Base-by-base conservation (phyloP, 2,329 filamentous ascomycete species). In the Exophiala dermatitidis region DNA sequence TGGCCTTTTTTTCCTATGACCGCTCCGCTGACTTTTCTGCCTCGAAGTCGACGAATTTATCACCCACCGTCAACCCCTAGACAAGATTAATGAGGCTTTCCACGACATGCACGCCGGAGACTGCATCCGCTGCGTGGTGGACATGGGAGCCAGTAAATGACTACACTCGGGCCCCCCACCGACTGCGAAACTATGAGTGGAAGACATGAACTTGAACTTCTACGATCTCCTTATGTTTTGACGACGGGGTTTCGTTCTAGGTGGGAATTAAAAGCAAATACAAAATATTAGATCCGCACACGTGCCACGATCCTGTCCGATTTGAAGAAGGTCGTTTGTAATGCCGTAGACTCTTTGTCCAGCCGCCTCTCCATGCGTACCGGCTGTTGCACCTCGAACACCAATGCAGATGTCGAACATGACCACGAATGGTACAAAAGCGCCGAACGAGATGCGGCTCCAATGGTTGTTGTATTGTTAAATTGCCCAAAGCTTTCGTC, bases 41-140 rank as follows among this genome's bases (percentile, higher is more conserved):
- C 3, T 19, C 26, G 33, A 4, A 50, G 46, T 54, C 43, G 91
- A 97, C 69, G 93, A 98, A 77, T 97, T 97, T 77, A 97, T 98
- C 75, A 98, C 93, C 32, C 93, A 98, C 77, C 84, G 90, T 64
- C 88, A 95, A 76, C 80, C 79, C 3, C 77, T 98, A 42, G 74
- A 75, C 56, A 82, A 86, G 66, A 95, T 98, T 73, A 97, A 97
- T 78, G 76, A 79, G 48, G 91, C 90, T 19, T 98, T 95, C 67
- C 82, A 89, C 61, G 83, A 86, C 64, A 98, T 98, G 93, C 94
- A 96, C 79, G 80, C 83, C 56, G 93, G 93, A 54, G 90, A 97
- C 73, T 98, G 93, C 74, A 96, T 98, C 67, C 88, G 93, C 61
- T 95, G 89, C 63, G 93, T 97, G 6, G 86, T 96, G 50, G 82